Conservation (phyloP, 108 stramenopile species). For the Fistulifera solaris region DNA sequence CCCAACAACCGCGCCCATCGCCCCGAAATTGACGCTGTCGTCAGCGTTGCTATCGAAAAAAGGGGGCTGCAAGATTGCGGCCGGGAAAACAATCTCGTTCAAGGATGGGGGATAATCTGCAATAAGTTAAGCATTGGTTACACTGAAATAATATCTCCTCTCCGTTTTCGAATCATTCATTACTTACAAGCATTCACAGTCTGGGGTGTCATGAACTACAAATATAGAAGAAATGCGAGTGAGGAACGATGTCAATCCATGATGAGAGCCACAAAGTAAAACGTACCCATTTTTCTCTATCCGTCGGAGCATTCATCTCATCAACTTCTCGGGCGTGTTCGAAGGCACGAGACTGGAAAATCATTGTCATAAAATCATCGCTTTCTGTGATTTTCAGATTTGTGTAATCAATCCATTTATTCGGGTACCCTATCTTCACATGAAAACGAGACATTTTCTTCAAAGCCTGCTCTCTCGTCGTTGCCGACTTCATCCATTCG, state of each 20-base stretch:
- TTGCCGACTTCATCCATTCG: conserved; percentile 76
- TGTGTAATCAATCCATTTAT: conserved; percentile 71
- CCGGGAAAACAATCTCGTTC: conserved; percentile 77
- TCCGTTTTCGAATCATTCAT: conserved; percentile 12
- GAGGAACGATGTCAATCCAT: not conserved
- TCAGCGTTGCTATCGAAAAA: conserved; percentile 71
- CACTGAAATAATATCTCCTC: conserved; percentile 13
- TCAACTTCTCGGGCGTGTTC: conserved; percentile 40
- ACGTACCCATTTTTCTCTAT: conserved; percentile 54
- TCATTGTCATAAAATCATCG: conserved; percentile 50
- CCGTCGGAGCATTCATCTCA: conserved; percentile 79
- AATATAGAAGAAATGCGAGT: not conserved
- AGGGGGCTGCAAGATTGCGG: conserved; percentile 80
- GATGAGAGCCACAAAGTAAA: not conserved
- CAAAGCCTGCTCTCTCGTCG: conserved; percentile 51
- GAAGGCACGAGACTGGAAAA: conserved; percentile 47
- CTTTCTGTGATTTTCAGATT: conserved; percentile 23
- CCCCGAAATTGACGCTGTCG: conserved; percentile 75
- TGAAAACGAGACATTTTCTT: conserved; percentile 70
- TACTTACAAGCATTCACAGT: conserved; percentile 55
- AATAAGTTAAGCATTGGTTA: conserved; percentile 3
- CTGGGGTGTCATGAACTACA: conserved; percentile 70
- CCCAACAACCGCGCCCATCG: conserved; percentile 71
- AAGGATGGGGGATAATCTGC: conserved; percentile 46
- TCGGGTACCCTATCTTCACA: conserved; percentile 79